These are phyloP conservation scores for Myxozyma geophila DNA, from an alignment of 805 yeast genomes.

Conservation along the genomic window DNA sequence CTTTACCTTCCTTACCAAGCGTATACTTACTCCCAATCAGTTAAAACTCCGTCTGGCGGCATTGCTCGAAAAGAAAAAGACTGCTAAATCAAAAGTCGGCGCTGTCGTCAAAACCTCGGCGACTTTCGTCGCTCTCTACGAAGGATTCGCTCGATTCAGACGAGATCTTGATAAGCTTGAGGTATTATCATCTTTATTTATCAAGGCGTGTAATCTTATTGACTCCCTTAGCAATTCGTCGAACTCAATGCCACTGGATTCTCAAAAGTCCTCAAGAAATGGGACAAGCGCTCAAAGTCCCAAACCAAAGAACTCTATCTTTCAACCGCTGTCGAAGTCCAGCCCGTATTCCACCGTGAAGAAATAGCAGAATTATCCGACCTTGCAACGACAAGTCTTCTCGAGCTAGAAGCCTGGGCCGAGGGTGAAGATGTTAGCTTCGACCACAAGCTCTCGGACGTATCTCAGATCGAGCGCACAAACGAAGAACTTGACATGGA, in stretches of 20 bases:
- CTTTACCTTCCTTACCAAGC: not conserved
- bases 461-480: conserved; percentile 35
- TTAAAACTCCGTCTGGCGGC: conserved; percentile 78
- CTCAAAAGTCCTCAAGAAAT: conserved; percentile 91
- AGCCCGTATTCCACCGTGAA: conserved; percentile 91
- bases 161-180: conserved; percentile 83
- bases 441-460: conserved; percentile 38
- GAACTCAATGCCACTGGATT: conserved; percentile 96
- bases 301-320: conserved; percentile 91
- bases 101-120: conserved; percentile 66
- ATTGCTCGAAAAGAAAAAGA: conserved; percentile 70
- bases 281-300: conserved; percentile 96
- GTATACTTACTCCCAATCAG: conserved; percentile 11
- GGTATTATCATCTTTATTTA: not conserved
- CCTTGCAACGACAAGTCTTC: conserved; percentile 52
- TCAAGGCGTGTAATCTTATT: not conserved
- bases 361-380: conserved; percentile 86
- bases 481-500: conserved; percentile 35
- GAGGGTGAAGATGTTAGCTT: conserved; percentile 52
- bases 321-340: conserved; percentile 91
- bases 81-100: conserved; percentile 51
- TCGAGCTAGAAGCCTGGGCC: conserved; percentile 76
- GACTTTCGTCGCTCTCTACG: conserved; percentile 79
- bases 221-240: conserved; percentile 68
- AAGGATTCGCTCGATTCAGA: conserved; percentile 85